Evolutionary conservation across 2,329 filamentous ascomycete genomes (phyloP), one percentile per base, ranked within the genome.

Genomic region (Penicillium sp.): DNA sequence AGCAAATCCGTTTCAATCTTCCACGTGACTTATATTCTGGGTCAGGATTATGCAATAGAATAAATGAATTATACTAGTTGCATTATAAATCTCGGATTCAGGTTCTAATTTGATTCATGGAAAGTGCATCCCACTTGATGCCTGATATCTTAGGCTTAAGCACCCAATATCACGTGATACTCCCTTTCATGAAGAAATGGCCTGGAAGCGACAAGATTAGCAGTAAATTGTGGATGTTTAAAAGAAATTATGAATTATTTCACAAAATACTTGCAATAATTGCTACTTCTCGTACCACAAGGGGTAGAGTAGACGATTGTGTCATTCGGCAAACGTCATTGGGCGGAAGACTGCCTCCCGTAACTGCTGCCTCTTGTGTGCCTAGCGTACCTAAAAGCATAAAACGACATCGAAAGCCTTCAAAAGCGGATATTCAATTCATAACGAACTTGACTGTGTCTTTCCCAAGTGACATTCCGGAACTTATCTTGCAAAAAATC

Each of bases 321-420:
- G 37, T 9, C 25, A 27, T 45, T 27, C n/a, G 14, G 25, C 35
- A 31, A 53, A 54, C 51, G 45, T 67, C 64, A 67, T 67, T 62
- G 58, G 60, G 57, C 62, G 63, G 61, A 63, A 60, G 58, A 59
- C 57, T 47, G 22, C 55, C 49, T 29, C 54, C 63, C 58, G 61
- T 54, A 51, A 48, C 51, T 55, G 61, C 51, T 61, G 62, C 64
- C 61, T 63, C 51, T 20, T 44, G 46, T 53, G 29, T 42, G 26
- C 23, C 50, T 53, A 26, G 45, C 53, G 43, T 46, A 49, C 47
- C 51, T 54, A 27, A 35, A 44, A 50, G 29, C 45, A 46, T 46
- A 37, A 51, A 55, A 29, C 47, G 6, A 18, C 23, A 25, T 40
- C 11, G 11, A 42, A 35, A 56, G 23, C 26, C 49, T 33, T 51